phyloP scores from a whole-genome alignment of 805 yeast species.

The Schizosaccharomyces japonicus region DNA sequence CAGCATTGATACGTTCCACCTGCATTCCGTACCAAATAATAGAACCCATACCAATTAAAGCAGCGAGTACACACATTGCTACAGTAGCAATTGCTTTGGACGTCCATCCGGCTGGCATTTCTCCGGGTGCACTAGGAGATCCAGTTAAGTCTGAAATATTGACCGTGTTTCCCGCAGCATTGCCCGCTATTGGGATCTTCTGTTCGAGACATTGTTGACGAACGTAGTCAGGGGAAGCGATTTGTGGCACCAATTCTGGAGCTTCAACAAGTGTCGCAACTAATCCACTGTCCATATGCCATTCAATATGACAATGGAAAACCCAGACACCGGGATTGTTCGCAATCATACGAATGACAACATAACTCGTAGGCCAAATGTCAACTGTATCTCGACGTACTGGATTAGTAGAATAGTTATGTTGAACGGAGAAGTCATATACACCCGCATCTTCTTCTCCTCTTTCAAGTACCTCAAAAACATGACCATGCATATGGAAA shows the following conservation, averaged over 20 bases:
- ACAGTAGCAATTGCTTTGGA: conserved; percentile 86
- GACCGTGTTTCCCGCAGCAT: conserved; percentile 65
- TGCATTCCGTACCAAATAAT: conserved; percentile 60
- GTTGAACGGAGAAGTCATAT: conserved; percentile 29
- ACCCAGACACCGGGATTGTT: conserved; percentile 96
- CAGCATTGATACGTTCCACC: not conserved
- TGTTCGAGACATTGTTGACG: conserved; percentile 30
- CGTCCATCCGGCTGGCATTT: conserved; percentile 73
- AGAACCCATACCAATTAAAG: conserved; percentile 52
- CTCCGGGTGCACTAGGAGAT: conserved; percentile 21
- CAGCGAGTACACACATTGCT: conserved; percentile 72
- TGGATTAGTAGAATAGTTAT: conserved; percentile 45
- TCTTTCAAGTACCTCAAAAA: conserved; percentile 60
- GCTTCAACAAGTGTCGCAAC: conserved; percentile 65
- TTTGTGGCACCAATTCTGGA: conserved; percentile 37
- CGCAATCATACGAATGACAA: conserved; percentile 69
- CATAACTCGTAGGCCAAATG: conserved; percentile 62
- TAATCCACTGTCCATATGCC: conserved; percentile 93
- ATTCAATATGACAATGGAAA: conserved; percentile 96
- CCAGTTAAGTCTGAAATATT: conserved; percentile 48
- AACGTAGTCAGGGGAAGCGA: conserved; percentile 40
- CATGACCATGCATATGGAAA: conserved; percentile 90
- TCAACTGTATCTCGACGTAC: conserved; percentile 63
- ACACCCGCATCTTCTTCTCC: conserved; percentile 34
- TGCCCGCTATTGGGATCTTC: conserved; percentile 37